Percentiles rank a stretch among this genome's conserved stretches.
Evolutionary conservation across 805 yeast species (phyloP).

Genomic region (Zygoascus biomembranicola): DNA sequence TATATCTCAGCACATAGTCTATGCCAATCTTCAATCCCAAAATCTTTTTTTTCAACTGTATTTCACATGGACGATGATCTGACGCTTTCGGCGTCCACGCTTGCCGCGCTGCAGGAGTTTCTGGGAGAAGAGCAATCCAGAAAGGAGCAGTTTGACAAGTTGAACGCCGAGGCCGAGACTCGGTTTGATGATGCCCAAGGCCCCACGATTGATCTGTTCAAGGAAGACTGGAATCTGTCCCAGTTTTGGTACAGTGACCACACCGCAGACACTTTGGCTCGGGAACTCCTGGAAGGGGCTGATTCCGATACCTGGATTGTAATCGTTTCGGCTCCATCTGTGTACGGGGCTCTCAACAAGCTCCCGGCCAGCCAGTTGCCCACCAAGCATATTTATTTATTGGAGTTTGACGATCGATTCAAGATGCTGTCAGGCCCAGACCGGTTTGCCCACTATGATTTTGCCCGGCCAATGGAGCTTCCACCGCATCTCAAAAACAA

Average conservation of each 20-base stretch:
- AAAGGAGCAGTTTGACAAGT: constrained; percentile 44
- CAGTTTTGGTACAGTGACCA: constrained; percentile 80
- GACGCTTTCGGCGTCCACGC: constrained; percentile 39
- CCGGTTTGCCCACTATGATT: constrained; percentile 68
- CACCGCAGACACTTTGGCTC: constrained; percentile 62
- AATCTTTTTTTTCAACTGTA: too few relatives aligned
- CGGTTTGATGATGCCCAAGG: constrained; percentile 31
- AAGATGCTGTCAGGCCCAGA: constrained; percentile 57
- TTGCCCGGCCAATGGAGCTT: constrained; percentile 55
- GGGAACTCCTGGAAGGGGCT: constrained; percentile 70
- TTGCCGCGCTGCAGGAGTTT: constrained; percentile 56
- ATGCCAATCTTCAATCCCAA: too few relatives aligned
- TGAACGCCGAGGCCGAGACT: constrained; percentile 52
- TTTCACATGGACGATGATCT: constrained; percentile 3
- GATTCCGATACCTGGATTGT: constrained; percentile 62
- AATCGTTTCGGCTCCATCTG: constrained; percentile 85
- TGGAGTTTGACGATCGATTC: constrained; percentile 77
- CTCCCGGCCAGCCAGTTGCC: constrained; percentile 46
- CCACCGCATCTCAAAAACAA: constrained; percentile 49
- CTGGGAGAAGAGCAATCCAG: constrained; percentile 53
- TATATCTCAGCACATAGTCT: too few relatives aligned
- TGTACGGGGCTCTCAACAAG: constrained; percentile 69
- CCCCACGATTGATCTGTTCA: constrained; percentile 59
- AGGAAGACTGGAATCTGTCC: constrained; percentile 91
- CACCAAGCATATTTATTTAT: constrained; percentile 51